Conservation (phyloP, 805 yeast species). For the Starmerella geochares region DNA sequence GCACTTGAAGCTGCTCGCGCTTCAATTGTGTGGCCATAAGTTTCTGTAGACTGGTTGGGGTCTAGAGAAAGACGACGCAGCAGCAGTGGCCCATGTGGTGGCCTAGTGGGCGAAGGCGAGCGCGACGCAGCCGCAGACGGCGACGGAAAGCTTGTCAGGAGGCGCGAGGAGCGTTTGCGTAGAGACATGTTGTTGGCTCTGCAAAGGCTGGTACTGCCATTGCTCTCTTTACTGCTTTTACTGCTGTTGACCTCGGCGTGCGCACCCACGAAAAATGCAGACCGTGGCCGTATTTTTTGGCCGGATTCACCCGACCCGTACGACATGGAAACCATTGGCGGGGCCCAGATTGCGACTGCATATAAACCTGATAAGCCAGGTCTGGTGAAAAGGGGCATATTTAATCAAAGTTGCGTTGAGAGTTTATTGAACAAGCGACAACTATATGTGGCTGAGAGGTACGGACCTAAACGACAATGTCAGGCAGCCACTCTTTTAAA, state of each 20-base stretch:
- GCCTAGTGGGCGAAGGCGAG: neutral
- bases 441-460: neutral
- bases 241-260: too few species aligned
- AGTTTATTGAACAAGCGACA: neutral
- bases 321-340: too few species aligned
- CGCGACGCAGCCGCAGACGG: neutral
- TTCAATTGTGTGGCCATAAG: neutral
- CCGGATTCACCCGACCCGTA: neutral
- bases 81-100: neutral
- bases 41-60: neutral
- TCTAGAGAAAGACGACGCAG: neutral
- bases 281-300: neutral
- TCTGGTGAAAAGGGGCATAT: neutral
- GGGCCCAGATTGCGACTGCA: too few species aligned
- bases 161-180: constrained; percentile 2
- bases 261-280: neutral
- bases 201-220: too few species aligned
- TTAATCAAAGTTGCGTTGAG: constrained; percentile 4
- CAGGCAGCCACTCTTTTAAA: neutral
- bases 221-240: neutral
- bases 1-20: neutral
- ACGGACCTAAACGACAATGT: neutral
- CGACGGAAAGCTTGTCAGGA: constrained; percentile 1
- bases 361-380: neutral
- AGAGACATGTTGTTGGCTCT: too few species aligned